Conservation (phyloP, 129 eudicot species). For the Lonicera japonica region DNA sequence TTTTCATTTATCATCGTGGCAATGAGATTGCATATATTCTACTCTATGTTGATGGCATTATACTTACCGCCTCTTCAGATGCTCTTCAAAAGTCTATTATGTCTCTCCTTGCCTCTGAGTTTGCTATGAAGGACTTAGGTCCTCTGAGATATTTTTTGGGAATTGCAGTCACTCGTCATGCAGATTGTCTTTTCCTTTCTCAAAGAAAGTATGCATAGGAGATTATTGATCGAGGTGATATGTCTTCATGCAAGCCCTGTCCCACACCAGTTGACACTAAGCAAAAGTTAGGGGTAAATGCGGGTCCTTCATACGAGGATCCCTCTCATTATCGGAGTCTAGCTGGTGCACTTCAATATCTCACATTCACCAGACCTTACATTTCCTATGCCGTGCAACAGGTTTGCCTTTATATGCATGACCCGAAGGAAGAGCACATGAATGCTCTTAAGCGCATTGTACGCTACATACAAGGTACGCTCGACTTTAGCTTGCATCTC, state of each 20-base stretch:
- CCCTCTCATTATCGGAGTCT: not conserved
- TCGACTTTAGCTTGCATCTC: not conserved
- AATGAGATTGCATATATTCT: too few species aligned
- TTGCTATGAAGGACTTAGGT: too few species aligned
- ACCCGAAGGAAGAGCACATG: not conserved
- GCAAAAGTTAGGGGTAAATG: not conserved
- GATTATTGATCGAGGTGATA: not conserved
- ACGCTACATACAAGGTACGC: not conserved
- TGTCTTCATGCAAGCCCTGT: not conserved
- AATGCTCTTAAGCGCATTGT: not conserved
- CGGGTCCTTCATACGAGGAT: not conserved
- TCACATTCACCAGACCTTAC: too few species aligned
- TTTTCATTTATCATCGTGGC: too few species aligned
- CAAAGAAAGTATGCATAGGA: constrained; percentile 2
- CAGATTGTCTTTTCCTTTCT: not conserved
- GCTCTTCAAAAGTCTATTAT: too few species aligned
- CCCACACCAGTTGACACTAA: not conserved
- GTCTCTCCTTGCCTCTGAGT: too few species aligned
- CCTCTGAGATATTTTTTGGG: not conserved
- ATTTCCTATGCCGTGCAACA: not conserved
- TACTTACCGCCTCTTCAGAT: not conserved
- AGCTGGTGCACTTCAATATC: too few species aligned
- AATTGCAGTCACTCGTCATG: too few species aligned
- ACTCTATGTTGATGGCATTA: too few species aligned
- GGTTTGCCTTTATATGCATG: constrained; percentile 6